Evolutionary conservation across 1,284 basidiomycete genomes (phyloP).

Genomic region (Erythrobasidium hasegawianum): DNA sequence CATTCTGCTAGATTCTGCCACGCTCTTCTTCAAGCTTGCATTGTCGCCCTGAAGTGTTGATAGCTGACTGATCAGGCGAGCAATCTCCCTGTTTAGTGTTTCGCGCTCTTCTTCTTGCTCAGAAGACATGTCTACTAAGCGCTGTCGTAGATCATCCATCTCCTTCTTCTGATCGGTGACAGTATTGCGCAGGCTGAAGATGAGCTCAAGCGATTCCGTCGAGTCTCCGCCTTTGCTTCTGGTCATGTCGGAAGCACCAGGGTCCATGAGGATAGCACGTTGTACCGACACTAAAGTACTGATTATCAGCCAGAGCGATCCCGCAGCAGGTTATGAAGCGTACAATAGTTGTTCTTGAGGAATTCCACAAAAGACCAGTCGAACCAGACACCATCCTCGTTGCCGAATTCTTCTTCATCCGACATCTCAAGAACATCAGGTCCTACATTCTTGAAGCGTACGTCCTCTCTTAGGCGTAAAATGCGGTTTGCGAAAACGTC

Average conservation of each 20-base stretch:
- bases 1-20: neutral
- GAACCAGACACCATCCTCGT: conserved; percentile 89
- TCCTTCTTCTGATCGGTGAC: conserved; percentile 74
- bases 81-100: conserved; percentile 27
- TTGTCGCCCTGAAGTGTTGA: conserved; percentile 43
- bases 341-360: conserved; percentile 95
- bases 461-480: conserved; percentile 79
- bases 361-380: conserved; percentile 99
- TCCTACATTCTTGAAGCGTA: conserved; percentile 79
- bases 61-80: conserved; percentile 43
- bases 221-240: conserved; percentile 57
- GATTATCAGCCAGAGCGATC: too few relatives aligned
- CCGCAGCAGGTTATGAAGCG: too few relatives aligned
- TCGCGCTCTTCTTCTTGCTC: conserved; percentile 43
- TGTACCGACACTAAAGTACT: conserved; percentile 59
- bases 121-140: conserved; percentile 50
- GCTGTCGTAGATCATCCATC: conserved; percentile 57
- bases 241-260: conserved; percentile 48
- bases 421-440: conserved; percentile 62
- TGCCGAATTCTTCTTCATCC: conserved; percentile 46
- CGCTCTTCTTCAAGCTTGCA: conserved; percentile 31
- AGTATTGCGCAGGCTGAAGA: conserved; percentile 72
- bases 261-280: conserved; percentile 55
- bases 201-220: conserved; percentile 70
- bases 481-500: conserved; percentile 87